These are phyloP conservation scores for Cladophialophora exuberans DNA, from an alignment of 2,329 filamentous ascomycete genomes.

Conservation along the genomic window DNA sequence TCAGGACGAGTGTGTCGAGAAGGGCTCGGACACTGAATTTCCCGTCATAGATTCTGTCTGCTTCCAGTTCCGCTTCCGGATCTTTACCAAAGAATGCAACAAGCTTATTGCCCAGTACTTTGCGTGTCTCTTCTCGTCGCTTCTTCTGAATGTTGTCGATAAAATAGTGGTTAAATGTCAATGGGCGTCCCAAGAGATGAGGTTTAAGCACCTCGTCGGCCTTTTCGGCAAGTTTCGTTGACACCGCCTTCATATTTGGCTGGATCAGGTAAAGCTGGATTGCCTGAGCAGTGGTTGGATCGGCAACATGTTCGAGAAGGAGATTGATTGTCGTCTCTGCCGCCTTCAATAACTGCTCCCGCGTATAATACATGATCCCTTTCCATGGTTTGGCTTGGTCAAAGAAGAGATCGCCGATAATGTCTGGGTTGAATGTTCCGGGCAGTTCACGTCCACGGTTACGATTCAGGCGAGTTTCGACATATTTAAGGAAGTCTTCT, in stretches of 20 bases:
- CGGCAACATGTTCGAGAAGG: constrained; percentile 34
- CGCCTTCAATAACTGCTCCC: constrained; percentile 31
- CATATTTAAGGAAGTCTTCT: constrained; percentile 12
- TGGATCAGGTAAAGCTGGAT: constrained; percentile 30
- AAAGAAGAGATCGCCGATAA: constrained; percentile 40
- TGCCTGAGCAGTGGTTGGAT: constrained; percentile 28
- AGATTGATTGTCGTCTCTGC: constrained; percentile 32
- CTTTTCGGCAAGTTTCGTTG: constrained; percentile 44
- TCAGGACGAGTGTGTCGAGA: constrained; percentile 34
- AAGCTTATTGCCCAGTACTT: constrained; percentile 5
- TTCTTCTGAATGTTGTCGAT: constrained; percentile 39
- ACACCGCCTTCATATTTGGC: constrained; percentile 31
- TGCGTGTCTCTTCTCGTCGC: constrained; percentile 4
- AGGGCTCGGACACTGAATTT: constrained; percentile 23
- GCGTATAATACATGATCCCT: constrained; percentile 31
- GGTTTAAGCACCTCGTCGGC: constrained; percentile 50
- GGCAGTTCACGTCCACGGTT: constrained; percentile 40
- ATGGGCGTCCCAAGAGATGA: constrained; percentile 44
- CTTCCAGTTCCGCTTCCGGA: neutral
- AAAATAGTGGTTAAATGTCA: constrained; percentile 44
- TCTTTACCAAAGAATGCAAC: constrained; percentile 1
- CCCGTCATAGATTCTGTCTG: neutral
- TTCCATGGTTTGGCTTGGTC: constrained; percentile 42
- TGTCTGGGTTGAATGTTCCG: constrained; percentile 39
- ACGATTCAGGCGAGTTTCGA: constrained; percentile 17